Conservation (phyloP, 345 rosid species). For the Arabis hirsuta region DNA sequence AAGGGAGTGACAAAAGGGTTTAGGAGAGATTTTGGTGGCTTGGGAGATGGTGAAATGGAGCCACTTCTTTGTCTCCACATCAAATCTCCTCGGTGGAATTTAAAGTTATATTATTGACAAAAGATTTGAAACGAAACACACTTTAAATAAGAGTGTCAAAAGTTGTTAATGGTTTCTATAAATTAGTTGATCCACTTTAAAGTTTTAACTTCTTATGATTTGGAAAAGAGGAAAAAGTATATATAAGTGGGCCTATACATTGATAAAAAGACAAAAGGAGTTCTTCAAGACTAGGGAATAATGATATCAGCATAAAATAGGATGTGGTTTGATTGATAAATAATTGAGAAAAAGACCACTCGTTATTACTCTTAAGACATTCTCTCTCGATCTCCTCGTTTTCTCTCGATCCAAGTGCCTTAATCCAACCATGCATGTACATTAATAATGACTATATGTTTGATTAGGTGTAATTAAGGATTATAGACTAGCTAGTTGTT, state of each 20-base stretch:
- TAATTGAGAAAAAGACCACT: conserved; percentile 52
- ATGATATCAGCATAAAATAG: conserved; percentile 43
- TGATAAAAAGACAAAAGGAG: conserved; percentile 45
- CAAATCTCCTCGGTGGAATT: conserved; percentile 42
- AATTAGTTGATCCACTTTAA: conserved; percentile 42
- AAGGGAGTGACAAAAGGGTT: conserved; percentile 42
- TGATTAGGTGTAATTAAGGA: neutral
- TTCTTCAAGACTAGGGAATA: conserved; percentile 51
- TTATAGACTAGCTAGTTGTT: neutral
- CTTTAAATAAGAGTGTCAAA: conserved; percentile 37
- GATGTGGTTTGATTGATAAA: conserved; percentile 53
- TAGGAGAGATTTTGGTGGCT: conserved; percentile 52
- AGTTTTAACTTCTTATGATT: conserved; percentile 39
- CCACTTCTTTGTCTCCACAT: conserved; percentile 43
- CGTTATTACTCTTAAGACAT: conserved; percentile 40
- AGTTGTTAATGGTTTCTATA: conserved; percentile 38
- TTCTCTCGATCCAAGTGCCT: conserved; percentile 30
- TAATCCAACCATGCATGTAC: conserved; percentile 34
- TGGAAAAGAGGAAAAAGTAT: conserved; percentile 34
- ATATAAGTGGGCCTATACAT: conserved; percentile 15
- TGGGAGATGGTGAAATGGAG: conserved; percentile 57
- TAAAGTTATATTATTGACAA: conserved; percentile 38
- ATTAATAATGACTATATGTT: neutral
- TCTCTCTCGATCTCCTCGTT: conserved; percentile 42
- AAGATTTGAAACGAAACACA: conserved; percentile 23